These are phyloP conservation scores for Didymellaceae sp. DNA, from an alignment of 2,329 filamentous ascomycete genomes.

Conservation along the genomic window DNA sequence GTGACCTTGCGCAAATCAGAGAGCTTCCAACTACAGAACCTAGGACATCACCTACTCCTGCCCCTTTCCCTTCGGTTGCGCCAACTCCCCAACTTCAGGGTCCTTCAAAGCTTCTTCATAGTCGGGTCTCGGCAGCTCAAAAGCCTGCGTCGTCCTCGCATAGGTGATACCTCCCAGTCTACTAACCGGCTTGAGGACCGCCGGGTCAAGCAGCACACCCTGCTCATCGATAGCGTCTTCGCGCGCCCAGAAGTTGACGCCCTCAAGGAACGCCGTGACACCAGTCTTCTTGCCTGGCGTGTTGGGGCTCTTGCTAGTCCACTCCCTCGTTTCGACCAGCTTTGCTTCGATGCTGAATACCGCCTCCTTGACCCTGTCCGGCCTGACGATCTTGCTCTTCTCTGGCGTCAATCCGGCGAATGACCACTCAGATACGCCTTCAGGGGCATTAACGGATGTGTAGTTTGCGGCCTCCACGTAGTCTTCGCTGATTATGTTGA, in stretches of 20 bases:
- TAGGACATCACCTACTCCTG: conserved; percentile 25
- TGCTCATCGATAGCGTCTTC: conserved; percentile 87
- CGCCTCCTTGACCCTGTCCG: conserved; percentile 79
- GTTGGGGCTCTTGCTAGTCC: conserved; percentile 67
- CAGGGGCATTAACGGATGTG: conserved; percentile 78
- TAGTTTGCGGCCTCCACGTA: conserved; percentile 88
- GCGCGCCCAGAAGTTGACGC: conserved; percentile 84
- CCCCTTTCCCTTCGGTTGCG: conserved; percentile 50
- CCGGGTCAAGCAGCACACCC: conserved; percentile 74
- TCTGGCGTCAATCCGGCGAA: conserved; percentile 77
- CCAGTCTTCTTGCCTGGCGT: conserved; percentile 77
- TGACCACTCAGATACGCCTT: conserved; percentile 79
- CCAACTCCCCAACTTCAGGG: conserved; percentile 65
- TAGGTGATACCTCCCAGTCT: conserved; percentile 89
- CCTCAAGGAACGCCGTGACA: conserved; percentile 79
- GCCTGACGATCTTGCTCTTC: conserved; percentile 68
- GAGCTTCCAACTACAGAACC: background rate
- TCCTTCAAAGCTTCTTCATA: conserved; percentile 55
- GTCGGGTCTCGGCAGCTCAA: conserved; percentile 72
- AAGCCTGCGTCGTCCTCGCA: conserved; percentile 69
- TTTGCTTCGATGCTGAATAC: conserved; percentile 84
- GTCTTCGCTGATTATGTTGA: conserved; percentile 87
- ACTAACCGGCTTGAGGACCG: conserved; percentile 75
- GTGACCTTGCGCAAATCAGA: conserved; percentile 18
- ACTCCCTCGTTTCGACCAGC: conserved; percentile 76